Base-by-base conservation (phyloP, 345 rosid genomes). In the Eucalyptus pauciflora region DNA sequence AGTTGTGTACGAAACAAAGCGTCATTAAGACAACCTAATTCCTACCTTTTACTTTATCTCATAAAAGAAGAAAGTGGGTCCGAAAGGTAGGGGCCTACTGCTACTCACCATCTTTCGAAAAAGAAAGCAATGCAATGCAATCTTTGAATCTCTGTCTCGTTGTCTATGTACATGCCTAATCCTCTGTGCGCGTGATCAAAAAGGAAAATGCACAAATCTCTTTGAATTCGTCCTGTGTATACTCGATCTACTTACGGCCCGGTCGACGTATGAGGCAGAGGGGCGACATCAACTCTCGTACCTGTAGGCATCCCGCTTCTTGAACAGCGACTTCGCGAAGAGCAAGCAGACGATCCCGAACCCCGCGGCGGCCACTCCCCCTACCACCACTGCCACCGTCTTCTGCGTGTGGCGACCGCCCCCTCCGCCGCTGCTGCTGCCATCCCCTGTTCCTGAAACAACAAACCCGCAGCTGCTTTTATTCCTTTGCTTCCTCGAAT, bases 381-480 rank as follows among this genome's bases (percentile, higher is more conserved):
- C 99, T 7, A 97, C 93, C 46, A 93, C 97, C 86, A 95, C 94
- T n/a, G 98, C 99, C 93, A 95, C 97, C 2, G 96, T 96, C 92
- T 91, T 96, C 91, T 95, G 92, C 7, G 95, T 93, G 51, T 93
- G 94, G 93, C 96, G 46, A 96, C 98, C n/a, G 93, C 91, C 79
- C 95, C 95, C 76, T 1, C 90, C 46, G 92, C 96, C 58, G 97
- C 98, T 33, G 93, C 93, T 60, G 95, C 95, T 41, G 96, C 97
- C 93, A 2, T 62, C 85, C 22, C 31, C 81, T 13, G 89, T 8
- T 90, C 89, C 92, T 80, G 92, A 89, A 91, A 92, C 94, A 86
- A 45, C 87, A 29, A 27, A 90, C 48, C 89, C 62, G 83, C 41
- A 90, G 62, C 88, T 48, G 83, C 69, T 52, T 29, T 62, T 29